Base-by-base conservation (phyloP, 2,329 filamentous ascomycete species). In the Alternaria metachromatica region DNA sequence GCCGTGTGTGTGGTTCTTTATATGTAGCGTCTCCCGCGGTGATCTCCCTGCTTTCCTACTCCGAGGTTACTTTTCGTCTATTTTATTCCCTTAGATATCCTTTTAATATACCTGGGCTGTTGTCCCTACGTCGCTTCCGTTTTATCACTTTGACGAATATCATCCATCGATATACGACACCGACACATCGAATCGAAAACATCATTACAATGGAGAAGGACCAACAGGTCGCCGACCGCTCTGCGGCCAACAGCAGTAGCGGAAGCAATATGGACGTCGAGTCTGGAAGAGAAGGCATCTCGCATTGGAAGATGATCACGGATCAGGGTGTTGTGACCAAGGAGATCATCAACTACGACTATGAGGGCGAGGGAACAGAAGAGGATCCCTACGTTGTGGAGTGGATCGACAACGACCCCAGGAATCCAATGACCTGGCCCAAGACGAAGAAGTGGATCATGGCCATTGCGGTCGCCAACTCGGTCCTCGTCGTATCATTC, bases 401-500 rank as follows among this genome's bases (percentile, higher is more conserved):
- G 51, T 85, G 81, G 81, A 79, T 84, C 60, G 78, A 82, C 20
- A 78, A 82, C 50, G 83, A 85, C 61, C 80, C 82, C 3, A 76
- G 82, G 62, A 84, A 85, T 58, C 82, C 82, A 0, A 78, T 83
- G 77, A 72, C 66, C 12, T 83, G 80, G 66, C 12, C 72, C 8
- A 72, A 71, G 55, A 72, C 71, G 44, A 80, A 78, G 69, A 84
- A 84, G 65, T 82, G 82, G 81, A 66, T 76, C 18, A 78, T 81
- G 55, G 76, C 79, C 9, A 37, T 82, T 26, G 70, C 78, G 13
- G 78, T 82, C 65, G 81, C 82, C 7, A 74, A 83, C 55, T 79
- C 82, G 2, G 82, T 81, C 5, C 76, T 84, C 46, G 77, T 80
- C 6, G 82, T 83, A 12, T 79, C 82, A 2, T 80, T 84, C 58